phyloP scores from a whole-genome alignment of 139 green algal species.

The Pseudopediastrum boryanum region DNA sequence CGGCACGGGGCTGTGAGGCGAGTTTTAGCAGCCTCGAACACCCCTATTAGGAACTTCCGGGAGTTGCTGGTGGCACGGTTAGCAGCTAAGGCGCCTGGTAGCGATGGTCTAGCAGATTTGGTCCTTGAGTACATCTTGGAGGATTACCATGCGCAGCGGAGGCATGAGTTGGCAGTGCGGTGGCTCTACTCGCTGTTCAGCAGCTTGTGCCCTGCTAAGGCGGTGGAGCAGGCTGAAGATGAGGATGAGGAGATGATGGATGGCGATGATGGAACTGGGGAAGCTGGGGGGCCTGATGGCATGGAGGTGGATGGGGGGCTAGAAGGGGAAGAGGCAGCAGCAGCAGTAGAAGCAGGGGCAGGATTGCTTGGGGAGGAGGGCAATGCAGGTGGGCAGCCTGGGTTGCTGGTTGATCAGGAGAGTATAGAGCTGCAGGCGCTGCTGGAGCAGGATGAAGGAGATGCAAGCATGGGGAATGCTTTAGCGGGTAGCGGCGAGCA shows the following conservation, averaged over 20 bases:
- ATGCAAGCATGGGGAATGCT: conserved; percentile 4
- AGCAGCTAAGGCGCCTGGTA: conserved; percentile 9
- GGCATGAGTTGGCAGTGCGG: conserved; percentile 45
- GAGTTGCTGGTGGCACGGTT: conserved; percentile 56
- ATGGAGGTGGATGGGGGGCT: background rate
- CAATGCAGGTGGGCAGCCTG: background rate
- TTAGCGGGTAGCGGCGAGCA: background rate
- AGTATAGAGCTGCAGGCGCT: background rate
- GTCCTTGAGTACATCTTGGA: conserved; percentile 48
- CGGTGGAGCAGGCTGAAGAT: conserved; percentile 3
- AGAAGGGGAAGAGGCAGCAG: background rate
- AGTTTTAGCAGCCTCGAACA: conserved; percentile 47
- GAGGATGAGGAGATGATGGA: background rate
- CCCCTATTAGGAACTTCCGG: conserved; percentile 26
- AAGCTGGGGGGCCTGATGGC: background rate
- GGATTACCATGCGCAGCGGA: conserved; percentile 32
- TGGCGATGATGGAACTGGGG: background rate
- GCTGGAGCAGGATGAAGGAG: background rate
- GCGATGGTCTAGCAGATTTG: conserved; percentile 39
- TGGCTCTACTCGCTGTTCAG: conserved; percentile 59
- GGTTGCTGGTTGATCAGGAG: background rate
- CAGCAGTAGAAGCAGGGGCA: background rate
- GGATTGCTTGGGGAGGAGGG: background rate
- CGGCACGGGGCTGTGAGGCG: conserved; percentile 55
- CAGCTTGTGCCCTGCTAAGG: background rate